Conservation (phyloP, 305 asterid genomes). For the Euphrasia arctica region DNA sequence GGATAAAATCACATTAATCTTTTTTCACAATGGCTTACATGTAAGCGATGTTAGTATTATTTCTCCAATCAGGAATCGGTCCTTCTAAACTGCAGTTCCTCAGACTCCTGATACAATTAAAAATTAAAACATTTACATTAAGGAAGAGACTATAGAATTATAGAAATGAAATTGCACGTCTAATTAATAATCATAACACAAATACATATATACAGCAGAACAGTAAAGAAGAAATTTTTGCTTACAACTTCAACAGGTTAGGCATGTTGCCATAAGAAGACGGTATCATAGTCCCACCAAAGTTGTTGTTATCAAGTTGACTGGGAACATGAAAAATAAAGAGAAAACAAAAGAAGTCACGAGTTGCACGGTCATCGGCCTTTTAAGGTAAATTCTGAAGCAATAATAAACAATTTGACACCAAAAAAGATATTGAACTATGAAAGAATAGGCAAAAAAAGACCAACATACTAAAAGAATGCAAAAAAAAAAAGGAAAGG, state of each 20-base stretch:
- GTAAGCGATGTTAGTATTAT: slow-evolving; percentile 56
- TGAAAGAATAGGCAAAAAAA: neutral
- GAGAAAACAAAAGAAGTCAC: slow-evolving; percentile 4
- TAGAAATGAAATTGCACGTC: neutral
- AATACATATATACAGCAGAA: slow-evolving; percentile 7
- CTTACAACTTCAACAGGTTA: slow-evolving; percentile 83
- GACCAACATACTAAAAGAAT: neutral
- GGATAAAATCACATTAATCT: neutral
- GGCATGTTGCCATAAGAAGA: slow-evolving; percentile 73
- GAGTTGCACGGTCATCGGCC: slow-evolving; percentile 6
- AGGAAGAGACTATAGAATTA: neutral
- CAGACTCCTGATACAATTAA: slow-evolving; percentile 72
- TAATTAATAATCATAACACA: slow-evolving; percentile 8
- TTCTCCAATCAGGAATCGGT: slow-evolving; percentile 78
- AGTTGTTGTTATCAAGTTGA: slow-evolving; percentile 94
- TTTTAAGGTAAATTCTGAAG: slow-evolving; percentile 12
- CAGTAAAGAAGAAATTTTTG: slow-evolving; percentile 24
- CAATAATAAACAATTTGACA: neutral
- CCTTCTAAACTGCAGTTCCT: slow-evolving; percentile 96
- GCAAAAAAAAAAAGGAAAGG: neutral
- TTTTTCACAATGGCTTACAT: slow-evolving; percentile 50
- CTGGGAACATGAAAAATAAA: slow-evolving; percentile 38
- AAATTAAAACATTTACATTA: slow-evolving; percentile 20
- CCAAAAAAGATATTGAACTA: neutral
- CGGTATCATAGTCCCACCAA: slow-evolving; percentile 70